Evolutionary conservation across 2,329 filamentous ascomycete genomes (phyloP), one percentile per base, ranked within the genome.

Genomic region (Macrophomina pseudophaseolina): DNA sequence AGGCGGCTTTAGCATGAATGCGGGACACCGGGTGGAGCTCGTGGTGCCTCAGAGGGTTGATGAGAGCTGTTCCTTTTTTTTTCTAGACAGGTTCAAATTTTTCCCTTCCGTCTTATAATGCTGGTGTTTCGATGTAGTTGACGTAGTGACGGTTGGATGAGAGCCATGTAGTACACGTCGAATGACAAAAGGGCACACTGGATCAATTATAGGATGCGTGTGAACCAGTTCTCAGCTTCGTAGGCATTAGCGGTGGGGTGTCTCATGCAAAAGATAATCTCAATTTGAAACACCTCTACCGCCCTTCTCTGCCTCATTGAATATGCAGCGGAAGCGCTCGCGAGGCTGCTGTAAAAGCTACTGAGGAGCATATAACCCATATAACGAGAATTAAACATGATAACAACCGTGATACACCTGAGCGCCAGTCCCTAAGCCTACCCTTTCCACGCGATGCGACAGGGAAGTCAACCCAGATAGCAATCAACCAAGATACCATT

Each of bases 111-210:
- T 46, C 42, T 14, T 46, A 44, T 60, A 60, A 60, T 60, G 56
- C 40, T 18, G 56, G n/a, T 60, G 54, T 48, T 12, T 46, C 23
- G 56, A 60, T 60, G 32, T 60, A 48, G 56, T 48, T 60, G 56
- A 60, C 32, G 56, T 14, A 48, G 42, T 16, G 56, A 35, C n/a
- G 54, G 40, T 14, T 23, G 16, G 3, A 12, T 23, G n/a, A 16
- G 32, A 54, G 49, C 14, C 7, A 32, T 32, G 44, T 16, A 23
- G 42, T 46, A 14, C 9, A 16, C 5, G 42, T 16, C 14, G 42
- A 16, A 46, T 46, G n/a, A 46, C 42, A 46, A 14, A 16, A 38
- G 35, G 35, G 35, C 6, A 38, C 1, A 23, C 23, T 23, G 23
- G 23, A 23, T 23, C 23, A 23, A 23, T 23, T 23, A 23, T 23